Conservation (phyloP, 163 green algal genomes). For the Chlamydomonas reinhardtii region DNA sequence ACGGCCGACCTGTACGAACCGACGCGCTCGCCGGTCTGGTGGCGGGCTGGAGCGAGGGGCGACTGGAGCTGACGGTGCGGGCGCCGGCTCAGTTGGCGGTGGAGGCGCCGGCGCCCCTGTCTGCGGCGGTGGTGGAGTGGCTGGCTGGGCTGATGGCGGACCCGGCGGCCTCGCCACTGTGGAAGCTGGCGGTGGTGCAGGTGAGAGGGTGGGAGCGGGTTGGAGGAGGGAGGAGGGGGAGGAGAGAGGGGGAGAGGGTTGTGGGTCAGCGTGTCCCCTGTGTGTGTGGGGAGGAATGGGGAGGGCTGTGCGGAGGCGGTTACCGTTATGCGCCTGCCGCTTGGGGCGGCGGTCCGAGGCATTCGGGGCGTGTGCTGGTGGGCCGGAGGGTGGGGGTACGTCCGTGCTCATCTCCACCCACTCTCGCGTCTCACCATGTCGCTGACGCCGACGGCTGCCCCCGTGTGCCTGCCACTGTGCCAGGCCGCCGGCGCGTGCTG, state of each 20-base stretch:
- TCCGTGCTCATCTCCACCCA: no score
- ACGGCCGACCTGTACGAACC: conserved; percentile 27
- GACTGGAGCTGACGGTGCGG: conserved; percentile 15
- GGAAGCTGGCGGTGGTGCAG: conserved; percentile 57
- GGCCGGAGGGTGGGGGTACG: no score
- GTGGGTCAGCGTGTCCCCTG: no score
- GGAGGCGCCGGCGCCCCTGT: conserved; percentile 1
- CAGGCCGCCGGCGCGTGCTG: conserved; percentile 51
- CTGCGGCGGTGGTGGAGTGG: conserved; percentile 2
- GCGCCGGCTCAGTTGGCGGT: conserved; percentile 27
- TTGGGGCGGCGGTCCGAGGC: no score
- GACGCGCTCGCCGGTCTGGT: conserved; percentile 29
- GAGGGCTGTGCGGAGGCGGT: no score
- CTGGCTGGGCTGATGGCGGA: conserved; percentile 8
- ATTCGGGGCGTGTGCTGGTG: no score
- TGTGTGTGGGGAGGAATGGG: no score
- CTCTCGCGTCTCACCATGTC: no score
- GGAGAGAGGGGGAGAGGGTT: background rate
- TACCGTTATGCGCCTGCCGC: no score
- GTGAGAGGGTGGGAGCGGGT: background rate
- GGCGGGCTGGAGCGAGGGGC: conserved; percentile 23
- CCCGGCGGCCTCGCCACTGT: conserved; percentile 32
- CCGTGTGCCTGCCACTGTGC: no score
- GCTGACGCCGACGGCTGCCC: no score
- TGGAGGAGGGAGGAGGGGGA: background rate